These are phyloP conservation scores for Diutina rugosa DNA, from an alignment of 1,139 yeast genomes.

Conservation along the genomic window DNA sequence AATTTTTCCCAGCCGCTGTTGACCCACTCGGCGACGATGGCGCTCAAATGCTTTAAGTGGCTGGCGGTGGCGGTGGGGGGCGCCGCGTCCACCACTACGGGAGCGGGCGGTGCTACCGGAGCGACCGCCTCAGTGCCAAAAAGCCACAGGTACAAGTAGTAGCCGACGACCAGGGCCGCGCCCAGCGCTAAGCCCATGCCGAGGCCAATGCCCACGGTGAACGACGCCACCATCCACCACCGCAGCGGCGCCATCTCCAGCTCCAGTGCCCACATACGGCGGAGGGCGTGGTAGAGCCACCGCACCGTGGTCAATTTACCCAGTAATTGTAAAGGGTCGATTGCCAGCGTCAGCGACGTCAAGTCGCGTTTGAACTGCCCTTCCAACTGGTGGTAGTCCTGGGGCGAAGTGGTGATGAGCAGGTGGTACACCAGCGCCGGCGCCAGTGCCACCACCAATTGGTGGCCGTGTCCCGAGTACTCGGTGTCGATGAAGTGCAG, in stretches of 20 bases:
- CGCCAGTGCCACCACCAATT: neutral
- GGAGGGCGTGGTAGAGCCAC: neutral
- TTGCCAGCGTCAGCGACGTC: conserved; percentile 1
- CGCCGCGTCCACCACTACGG: neutral
- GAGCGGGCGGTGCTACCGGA: neutral
- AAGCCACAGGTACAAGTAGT: neutral
- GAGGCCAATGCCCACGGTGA: neutral
- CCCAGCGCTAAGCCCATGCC: conserved; percentile 2
- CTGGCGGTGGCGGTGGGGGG: neutral
- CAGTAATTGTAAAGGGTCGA: neutral
- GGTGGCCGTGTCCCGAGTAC: neutral
- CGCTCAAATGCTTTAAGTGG: neutral
- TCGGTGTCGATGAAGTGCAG: neutral
- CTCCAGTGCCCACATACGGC: neutral
- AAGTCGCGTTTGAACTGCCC: neutral
- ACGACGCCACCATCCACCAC: conserved; percentile 1
- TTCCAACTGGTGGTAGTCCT: neutral
- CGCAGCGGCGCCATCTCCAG: neutral
- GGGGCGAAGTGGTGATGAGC: neutral
- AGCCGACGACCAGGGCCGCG: neutral
- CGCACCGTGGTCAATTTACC: neutral
- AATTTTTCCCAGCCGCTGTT: neutral
- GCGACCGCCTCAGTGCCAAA: neutral
- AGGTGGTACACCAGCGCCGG: conserved; percentile 1
- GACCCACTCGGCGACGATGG: neutral